These are phyloP conservation scores for Onygena corvina DNA, from an alignment of 2,329 filamentous ascomycete genomes.

Conservation along the genomic window DNA sequence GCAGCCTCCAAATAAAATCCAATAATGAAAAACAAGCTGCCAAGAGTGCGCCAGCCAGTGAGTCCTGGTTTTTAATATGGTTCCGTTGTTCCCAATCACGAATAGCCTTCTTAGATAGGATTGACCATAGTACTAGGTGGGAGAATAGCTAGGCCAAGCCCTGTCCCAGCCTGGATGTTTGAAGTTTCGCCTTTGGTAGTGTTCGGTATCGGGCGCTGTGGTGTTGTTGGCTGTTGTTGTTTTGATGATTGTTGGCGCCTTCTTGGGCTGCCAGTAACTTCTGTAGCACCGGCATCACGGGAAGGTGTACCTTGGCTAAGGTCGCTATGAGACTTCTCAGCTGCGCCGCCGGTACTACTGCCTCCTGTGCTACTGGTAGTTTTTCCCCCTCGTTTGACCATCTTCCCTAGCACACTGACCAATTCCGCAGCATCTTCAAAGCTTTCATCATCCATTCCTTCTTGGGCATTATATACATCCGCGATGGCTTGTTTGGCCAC, in stretches of 20 bases:
- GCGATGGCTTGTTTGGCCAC: slow-evolving; percentile 73
- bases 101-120: neutral
- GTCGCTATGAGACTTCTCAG: slow-evolving; percentile 24
- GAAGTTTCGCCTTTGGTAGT: neutral
- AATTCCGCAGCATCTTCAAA: slow-evolving; percentile 85
- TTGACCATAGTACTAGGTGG: slow-evolving; percentile 10
- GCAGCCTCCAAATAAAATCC: too few species aligned
- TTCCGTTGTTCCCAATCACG: neutral
- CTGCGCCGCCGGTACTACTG: slow-evolving; percentile 22
- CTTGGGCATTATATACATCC: slow-evolving; percentile 80
- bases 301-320: slow-evolving; percentile 23
- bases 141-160: slow-evolving; percentile 4
- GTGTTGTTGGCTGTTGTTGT: neutral
- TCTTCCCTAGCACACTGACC: slow-evolving; percentile 71
- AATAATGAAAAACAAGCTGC: too few species aligned
- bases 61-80: neutral
- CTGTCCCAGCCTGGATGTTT: neutral
- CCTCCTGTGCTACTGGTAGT: slow-evolving; percentile 22
- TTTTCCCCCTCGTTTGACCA: slow-evolving; percentile 63
- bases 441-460: slow-evolving; percentile 90
- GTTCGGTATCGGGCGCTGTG: neutral
- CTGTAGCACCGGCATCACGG: slow-evolving; percentile 9
- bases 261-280: slow-evolving; percentile 9
- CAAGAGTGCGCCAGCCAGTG: too few species aligned
- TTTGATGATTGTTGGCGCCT: slow-evolving; percentile 12